A percentile compares a stretch with the other conserved stretches of the same genome.
Conservation (phyloP, 2,329 filamentous ascomycete genomes). For the Phoma sp. region DNA sequence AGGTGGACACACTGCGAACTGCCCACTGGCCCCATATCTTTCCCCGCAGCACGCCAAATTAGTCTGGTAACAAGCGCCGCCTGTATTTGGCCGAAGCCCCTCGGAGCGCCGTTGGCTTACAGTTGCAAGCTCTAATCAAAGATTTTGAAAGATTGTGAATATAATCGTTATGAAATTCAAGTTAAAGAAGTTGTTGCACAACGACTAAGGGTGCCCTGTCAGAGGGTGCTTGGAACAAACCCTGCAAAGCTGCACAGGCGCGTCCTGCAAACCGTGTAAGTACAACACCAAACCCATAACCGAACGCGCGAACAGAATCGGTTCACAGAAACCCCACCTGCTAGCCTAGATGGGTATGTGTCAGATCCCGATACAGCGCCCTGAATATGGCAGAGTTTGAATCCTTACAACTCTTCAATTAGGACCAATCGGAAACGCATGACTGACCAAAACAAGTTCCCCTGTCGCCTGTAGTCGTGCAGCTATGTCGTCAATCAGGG, state of each 20-base stretch:
- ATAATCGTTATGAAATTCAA: neutral
- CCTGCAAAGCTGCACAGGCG: neutral
- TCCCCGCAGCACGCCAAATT: slow-evolving; percentile 6
- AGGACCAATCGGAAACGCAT: slow-evolving; percentile 1
- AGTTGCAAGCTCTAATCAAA: neutral
- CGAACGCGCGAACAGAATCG: neutral
- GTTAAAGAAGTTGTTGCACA: neutral
- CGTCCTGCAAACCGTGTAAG: neutral
- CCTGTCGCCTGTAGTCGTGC: neutral
- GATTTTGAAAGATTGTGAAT: neutral
- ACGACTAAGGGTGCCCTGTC: neutral
- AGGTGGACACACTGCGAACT: too few relatives aligned
- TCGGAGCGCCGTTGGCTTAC: neutral
- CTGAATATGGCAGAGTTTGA: neutral
- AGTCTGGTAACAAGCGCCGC: neutral
- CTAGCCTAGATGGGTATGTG: slow-evolving; percentile 1
- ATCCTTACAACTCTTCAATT: neutral
- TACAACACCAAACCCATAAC: neutral
- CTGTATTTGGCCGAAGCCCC: neutral
- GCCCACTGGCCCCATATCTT: neutral
- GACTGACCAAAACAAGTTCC: neutral
- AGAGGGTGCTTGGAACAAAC: neutral
- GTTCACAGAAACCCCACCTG: neutral
- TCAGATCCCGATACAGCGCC: neutral
- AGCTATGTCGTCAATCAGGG: neutral